Base-by-base conservation (phyloP, 768 basidiomycete species). In the Plicaturopsis crispa region DNA sequence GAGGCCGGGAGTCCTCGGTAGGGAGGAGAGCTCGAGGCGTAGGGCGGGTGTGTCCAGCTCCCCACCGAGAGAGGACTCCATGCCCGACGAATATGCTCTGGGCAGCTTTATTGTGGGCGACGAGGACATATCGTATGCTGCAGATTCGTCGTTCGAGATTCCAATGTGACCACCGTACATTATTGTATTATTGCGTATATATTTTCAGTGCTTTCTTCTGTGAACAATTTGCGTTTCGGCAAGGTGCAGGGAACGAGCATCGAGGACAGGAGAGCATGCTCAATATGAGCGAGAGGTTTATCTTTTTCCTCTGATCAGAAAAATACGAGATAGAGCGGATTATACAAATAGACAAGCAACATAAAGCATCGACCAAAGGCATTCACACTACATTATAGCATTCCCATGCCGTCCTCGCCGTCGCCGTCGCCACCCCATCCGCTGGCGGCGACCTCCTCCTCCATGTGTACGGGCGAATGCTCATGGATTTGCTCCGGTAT, bases 51-150 rank as follows among this genome's bases (percentile, higher is more conserved):
- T 68, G 35, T 75, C 78, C 6, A 86, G 82, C 45, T 87, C 84
- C 1, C 84, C 86, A 4, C 62, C 62, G 16, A 59, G 60, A 14
- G 66, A 68, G 26, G 66, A 70, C 24, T 67, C 61, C 10, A 71
- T 69, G 36, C 60, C 70, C 5, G 81, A 88, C 44, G 70, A 75
- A 35, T 91, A 91, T 53, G 69, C 63, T 31, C 50, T 82, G 31
- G 88, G 77, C 8, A 90, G 82, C 52, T 91, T 91, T 48, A 74
- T 91, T 12, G 86, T 91, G 10, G 74, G 67, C 39, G 87, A 91
- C 50, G 83, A 86, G 30, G 80, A 85, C 22, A 70, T 84, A 37
- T 71, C 67, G 17, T 78, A 72, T 43, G 31, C 37, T 18, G 19
- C 6, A 33, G 17, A 36, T 36, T n/a, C n/a, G n/a, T n/a, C n/a